Evolutionary conservation across 352 stramenopile species (phyloP), one percentile per base, ranked within the genome.

Genomic region (Phytophthora citrophthora): DNA sequence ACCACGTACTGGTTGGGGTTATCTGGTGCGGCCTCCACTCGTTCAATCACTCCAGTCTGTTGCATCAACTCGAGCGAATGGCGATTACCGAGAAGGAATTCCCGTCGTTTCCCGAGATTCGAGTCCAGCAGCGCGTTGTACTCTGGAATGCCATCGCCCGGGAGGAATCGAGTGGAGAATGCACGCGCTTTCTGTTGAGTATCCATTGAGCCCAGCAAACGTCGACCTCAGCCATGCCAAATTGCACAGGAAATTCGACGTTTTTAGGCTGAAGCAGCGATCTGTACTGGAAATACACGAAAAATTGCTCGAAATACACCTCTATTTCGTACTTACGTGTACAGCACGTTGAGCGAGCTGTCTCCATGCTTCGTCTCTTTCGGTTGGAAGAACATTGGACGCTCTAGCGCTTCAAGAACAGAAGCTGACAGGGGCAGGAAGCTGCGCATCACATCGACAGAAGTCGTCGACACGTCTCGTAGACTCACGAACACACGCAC

Each of bases 1-100:
- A 93, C 83, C 11, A 93, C 72, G 52, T 93, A 93, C 45, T 90
- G 79, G 26, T 81, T 88, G n/a, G 81, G 68, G 32, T 86, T 77
- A 7, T 83, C 70, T 0, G 59, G 20, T 27, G 78, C 59, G 4
- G 61, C 20, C 58, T 90, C 81, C 24, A 92, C 77, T 24, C 72
- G 73, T 10, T 77, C 70, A 34, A 92, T 81, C 2, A 83, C 83
- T 27, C 83, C 83, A 1, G 83, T 92, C 13, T 77, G 81, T 51
- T 93, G 77, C 38, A 93, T 70, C 16, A 89, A 51, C 57, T 70
- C 57, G 5, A 93, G 60, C 8, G 81, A 78, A 13, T 80, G 67
- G 4, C 71, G 75, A 50, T 89, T 91, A 36, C 81, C 83, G 0
- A 93, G 74, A 12, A 93, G 53, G 13, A 82, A 91, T 58, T 88